Conservation (phyloP, 2,329 filamentous ascomycete genomes). For the Talaromyces sp. region DNA sequence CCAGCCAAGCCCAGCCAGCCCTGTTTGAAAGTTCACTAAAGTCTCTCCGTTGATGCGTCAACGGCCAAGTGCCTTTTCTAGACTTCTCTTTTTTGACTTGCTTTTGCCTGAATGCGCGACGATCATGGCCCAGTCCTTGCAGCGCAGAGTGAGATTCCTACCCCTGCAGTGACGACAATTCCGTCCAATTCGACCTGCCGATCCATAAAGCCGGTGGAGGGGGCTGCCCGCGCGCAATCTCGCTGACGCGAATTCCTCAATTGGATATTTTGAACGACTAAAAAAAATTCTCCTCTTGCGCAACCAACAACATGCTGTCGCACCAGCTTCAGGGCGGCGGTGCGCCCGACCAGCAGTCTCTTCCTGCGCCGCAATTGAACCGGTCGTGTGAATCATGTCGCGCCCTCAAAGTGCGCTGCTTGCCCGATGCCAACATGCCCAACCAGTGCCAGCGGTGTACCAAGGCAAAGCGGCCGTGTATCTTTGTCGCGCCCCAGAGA, state of each 20-base stretch:
- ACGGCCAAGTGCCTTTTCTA: background rate
- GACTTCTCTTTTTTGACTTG: background rate
- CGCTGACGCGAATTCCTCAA: background rate
- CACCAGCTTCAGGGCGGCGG: slow-evolving; percentile 18
- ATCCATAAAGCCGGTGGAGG: background rate
- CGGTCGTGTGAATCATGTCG: slow-evolving; percentile 33
- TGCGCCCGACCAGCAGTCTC: slow-evolving; percentile 15
- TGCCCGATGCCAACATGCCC: slow-evolving; percentile 24
- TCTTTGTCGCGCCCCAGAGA: slow-evolving; percentile 32
- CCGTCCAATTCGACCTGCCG: background rate
- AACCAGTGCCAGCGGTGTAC: slow-evolving; percentile 32
- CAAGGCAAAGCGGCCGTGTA: slow-evolving; percentile 27
- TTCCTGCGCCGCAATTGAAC: slow-evolving; percentile 26
- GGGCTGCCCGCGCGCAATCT: background rate
- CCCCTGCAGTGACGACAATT: background rate
- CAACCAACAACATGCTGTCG: slow-evolving; percentile 20
- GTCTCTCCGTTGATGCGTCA: background rate
- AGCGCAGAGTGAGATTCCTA: background rate
- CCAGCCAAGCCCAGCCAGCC: background rate
- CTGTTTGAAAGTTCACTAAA: no score
- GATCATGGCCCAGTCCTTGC: background rate
- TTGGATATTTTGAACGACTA: background rate
- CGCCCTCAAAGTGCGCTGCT: slow-evolving; percentile 31
- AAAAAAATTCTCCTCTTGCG: background rate
- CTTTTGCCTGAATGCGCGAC: background rate